phyloP scores from a whole-genome alignment of 768 basidiomycete genomes.

The Xanthoconium purpureum region DNA sequence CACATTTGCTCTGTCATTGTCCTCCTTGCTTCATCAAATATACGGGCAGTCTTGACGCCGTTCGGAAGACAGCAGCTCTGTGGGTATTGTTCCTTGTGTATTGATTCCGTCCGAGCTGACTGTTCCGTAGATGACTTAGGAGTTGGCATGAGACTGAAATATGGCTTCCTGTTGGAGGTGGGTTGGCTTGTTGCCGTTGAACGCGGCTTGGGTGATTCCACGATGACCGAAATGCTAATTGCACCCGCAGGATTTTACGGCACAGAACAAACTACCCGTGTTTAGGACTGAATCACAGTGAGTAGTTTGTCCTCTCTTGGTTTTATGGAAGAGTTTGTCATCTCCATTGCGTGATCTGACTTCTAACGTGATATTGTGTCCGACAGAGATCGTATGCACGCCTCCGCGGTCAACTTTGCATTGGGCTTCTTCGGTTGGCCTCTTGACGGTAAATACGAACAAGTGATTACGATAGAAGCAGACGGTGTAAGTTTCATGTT shows the following conservation, averaged over 20 bases:
- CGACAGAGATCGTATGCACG: slow-evolving; percentile 66
- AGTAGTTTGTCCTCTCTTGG: slow-evolving; percentile 14
- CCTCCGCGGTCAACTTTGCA: slow-evolving; percentile 64
- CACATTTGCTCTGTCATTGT: neutral
- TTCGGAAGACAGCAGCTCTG: slow-evolving; percentile 87
- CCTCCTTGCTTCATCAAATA: no score
- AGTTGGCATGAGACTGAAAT: slow-evolving; percentile 70
- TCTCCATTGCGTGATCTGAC: no score
- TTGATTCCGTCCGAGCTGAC: neutral
- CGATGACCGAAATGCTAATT: slow-evolving; percentile 15
- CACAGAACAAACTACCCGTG: slow-evolving; percentile 61
- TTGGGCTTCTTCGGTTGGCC: slow-evolving; percentile 79
- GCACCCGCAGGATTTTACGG: slow-evolving; percentile 52
- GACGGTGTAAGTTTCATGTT: slow-evolving; percentile 42
- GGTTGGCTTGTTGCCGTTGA: neutral
- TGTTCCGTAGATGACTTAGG: slow-evolving; percentile 53
- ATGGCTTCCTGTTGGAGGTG: slow-evolving; percentile 71
- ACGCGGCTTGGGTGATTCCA: neutral
- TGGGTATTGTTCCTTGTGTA: slow-evolving; percentile 32
- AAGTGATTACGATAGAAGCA: slow-evolving; percentile 72
- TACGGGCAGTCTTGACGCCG: slow-evolving; percentile 67
- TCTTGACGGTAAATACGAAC: slow-evolving; percentile 67
- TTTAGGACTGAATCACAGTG: slow-evolving; percentile 79
- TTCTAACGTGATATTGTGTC: neutral
- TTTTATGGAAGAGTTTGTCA: neutral